Base-by-base conservation (phyloP, 2,329 filamentous ascomycete species). In the Stagonosporopsis vannaccii region DNA sequence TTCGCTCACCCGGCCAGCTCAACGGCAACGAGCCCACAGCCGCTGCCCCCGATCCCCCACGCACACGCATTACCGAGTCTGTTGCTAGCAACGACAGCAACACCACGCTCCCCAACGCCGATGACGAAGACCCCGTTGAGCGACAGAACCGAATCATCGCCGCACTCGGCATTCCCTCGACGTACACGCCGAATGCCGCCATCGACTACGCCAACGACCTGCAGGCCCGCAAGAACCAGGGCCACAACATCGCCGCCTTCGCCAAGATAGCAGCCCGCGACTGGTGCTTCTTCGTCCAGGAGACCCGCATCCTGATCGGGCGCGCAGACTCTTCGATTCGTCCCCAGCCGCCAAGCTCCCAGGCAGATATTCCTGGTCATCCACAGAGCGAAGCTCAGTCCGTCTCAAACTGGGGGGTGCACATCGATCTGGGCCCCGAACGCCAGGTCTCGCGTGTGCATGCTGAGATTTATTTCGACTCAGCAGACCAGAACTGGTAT, bases 281-380 rank as follows among this genome's bases (percentile, higher is more conserved):
- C 71, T 95, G 91, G 91, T 92, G 90, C 9, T 95, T 89, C 75
- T 94, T 92, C 71, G 87, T 94, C 58, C 90, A 88, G 59, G 87
- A 88, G 60, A 82, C 91, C n/a, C 82, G 83, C 49, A 85, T 92
- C 70, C 87, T 90, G 63, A 92, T 95, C 62, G 91, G 91, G 39
- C 86, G 91, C 60, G 72, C 71, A 57, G 75, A 77, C 58, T 67
- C 70, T 8, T 59, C 59, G 4, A 55, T 61, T 42, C 72, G 70
- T 48, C 66, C 68, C 17, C 67, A 70, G 52, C 70, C 67, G 41
- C 65, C 65, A 48, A 67, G 50, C 68, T 74, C 63, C 9, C 61
- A 71, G 51, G 55, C 63, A 51, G 66, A 65, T 58, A 61, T 57
- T 60, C 61, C 50, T 59, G 74, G 42, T 55, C 51, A 62, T 39